These are phyloP conservation scores for Spathaspora hagerdaliae DNA, from an alignment of 805 yeast species.

Conservation along the genomic window DNA sequence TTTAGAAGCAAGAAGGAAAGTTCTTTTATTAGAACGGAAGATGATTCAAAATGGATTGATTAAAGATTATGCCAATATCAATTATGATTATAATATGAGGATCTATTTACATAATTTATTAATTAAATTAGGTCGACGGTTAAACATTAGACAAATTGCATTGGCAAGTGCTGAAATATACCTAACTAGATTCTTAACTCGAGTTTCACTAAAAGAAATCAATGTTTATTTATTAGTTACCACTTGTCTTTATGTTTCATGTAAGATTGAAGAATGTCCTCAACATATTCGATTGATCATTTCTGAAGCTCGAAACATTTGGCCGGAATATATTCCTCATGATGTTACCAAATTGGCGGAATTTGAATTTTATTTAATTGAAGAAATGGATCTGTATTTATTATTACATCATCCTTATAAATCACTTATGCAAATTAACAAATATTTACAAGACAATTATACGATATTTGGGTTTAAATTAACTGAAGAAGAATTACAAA, in stretches of 20 bases:
- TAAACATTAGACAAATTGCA: constrained; percentile 77
- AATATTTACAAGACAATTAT: constrained; percentile 34
- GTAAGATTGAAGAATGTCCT: constrained; percentile 94
- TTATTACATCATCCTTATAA: constrained; percentile 76
- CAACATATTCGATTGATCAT: constrained; percentile 84
- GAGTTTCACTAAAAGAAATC: constrained; percentile 72
- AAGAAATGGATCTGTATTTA: constrained; percentile 72
- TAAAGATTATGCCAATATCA: constrained; percentile 41
- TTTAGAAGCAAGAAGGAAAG: constrained; percentile 39
- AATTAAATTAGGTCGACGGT: constrained; percentile 71
- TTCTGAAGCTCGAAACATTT: constrained; percentile 78
- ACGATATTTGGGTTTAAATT: constrained; percentile 30
- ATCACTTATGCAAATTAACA: constrained; percentile 51
- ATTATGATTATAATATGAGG: constrained; percentile 59
- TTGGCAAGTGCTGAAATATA: constrained; percentile 88
- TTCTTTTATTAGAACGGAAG: constrained; percentile 35
- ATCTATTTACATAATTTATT: constrained; percentile 76
- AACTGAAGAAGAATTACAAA: constrained; percentile 68
- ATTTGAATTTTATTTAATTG: constrained; percentile 81
- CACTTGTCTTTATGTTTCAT: constrained; percentile 81
- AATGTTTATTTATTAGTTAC: constrained; percentile 79
- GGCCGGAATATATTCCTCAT: constrained; percentile 94
- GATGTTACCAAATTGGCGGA: constrained; percentile 91
- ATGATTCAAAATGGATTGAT: constrained; percentile 42
- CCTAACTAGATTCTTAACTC: constrained; percentile 68